Percentiles rank a stretch among this genome's conserved stretches.
Conservation (phyloP, 2,329 filamentous ascomycete genomes). For the Graphilbum fragrans region DNA sequence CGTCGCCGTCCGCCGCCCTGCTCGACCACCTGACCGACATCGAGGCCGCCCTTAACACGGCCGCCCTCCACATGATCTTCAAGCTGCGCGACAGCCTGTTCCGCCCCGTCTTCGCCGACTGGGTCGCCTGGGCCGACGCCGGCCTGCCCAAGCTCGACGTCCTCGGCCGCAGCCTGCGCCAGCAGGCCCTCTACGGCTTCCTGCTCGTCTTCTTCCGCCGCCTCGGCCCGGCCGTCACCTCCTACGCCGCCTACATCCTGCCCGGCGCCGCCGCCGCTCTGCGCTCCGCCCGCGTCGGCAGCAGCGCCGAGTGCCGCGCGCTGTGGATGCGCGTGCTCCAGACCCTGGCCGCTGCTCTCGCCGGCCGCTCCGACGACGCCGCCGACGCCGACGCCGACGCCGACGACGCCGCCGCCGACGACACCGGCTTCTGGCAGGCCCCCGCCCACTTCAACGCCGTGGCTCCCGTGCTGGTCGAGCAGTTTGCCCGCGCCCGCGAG, state of each 20-base stretch:
- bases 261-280: constrained; percentile 62
- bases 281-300: constrained; percentile 25
- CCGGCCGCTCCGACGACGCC: constrained; percentile 59
- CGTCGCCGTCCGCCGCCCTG: background rate
- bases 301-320: constrained; percentile 36
- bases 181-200: constrained; percentile 73
- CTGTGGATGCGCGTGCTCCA: constrained; percentile 60
- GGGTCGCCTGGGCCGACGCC: constrained; percentile 69
- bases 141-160: constrained; percentile 50
- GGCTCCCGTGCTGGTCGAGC: constrained; percentile 54
- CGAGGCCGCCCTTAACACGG: constrained; percentile 55
- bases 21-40: constrained; percentile 36
- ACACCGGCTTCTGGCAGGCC: constrained; percentile 66
- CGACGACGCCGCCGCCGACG: background rate
- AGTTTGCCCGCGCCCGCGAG: constrained; percentile 38
- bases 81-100: constrained; percentile 94
- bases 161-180: constrained; percentile 45
- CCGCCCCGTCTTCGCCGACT: constrained; percentile 74
- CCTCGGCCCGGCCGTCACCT: constrained; percentile 88
- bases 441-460: constrained; percentile 75
- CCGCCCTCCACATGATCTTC: constrained; percentile 80
- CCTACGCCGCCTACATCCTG: constrained; percentile 75
- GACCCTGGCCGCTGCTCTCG: constrained; percentile 64
- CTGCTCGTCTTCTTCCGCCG: constrained; percentile 67
- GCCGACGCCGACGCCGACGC: constrained; percentile 50